Conservation (phyloP, 495 filamentous ascomycete species). For the Neurospora intermedia region DNA sequence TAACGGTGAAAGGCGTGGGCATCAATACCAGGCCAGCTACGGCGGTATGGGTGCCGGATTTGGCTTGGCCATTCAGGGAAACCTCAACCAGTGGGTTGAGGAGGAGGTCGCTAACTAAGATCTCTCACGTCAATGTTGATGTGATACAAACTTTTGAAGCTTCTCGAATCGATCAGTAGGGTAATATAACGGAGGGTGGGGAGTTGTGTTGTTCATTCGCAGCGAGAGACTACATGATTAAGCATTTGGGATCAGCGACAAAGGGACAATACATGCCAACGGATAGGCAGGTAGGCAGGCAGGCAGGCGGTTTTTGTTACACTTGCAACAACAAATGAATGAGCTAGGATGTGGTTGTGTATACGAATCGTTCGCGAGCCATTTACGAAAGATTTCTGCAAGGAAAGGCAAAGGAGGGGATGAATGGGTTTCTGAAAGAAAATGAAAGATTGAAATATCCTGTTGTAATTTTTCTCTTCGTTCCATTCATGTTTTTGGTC, state of each 20-base stretch:
- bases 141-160: not conserved
- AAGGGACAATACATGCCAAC: not conserved
- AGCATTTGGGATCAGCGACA: not conserved
- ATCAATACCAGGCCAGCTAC: constrained; percentile 46
- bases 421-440: not conserved
- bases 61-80: constrained; percentile 40
- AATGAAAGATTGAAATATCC: constrained; percentile 3
- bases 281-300: not conserved
- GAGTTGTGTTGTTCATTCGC: not conserved
- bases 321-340: not conserved
- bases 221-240: not conserved
- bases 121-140: not conserved
- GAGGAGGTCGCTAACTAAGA: constrained; percentile 43
- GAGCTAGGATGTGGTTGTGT: not conserved
- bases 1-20: constrained; percentile 37
- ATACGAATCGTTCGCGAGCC: not conserved
- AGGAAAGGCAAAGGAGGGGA: not conserved
- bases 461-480: constrained; percentile 11
- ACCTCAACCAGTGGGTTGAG: constrained; percentile 45
- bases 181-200: not conserved
- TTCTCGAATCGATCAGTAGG: not conserved
- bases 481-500: constrained; percentile 5
- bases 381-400: not conserved
- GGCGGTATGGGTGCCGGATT: constrained; percentile 40
- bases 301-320: not conserved